Conservation (phyloP, 2,329 filamentous ascomycete species). For the Botrytis aclada region DNA sequence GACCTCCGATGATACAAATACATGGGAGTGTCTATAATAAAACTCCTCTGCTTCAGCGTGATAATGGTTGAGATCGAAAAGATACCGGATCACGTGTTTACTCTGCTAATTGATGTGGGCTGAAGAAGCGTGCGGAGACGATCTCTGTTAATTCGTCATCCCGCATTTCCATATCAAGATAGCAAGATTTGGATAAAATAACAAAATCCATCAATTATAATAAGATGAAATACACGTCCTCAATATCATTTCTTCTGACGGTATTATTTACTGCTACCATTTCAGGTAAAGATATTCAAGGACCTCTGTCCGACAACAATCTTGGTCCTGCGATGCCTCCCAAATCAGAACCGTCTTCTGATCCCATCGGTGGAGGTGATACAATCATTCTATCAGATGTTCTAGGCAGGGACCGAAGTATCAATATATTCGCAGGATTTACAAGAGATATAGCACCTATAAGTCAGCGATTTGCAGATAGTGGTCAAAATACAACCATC, state of each 20-base stretch:
- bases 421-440: conserved; percentile 82
- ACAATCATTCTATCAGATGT: conserved; percentile 77
- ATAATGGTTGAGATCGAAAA: neutral
- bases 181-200: neutral
- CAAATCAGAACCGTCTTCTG: conserved; percentile 26
- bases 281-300: conserved; percentile 20
- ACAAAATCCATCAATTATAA: neutral
- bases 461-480: conserved; percentile 64
- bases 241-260: conserved; percentile 22
- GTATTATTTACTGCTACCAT: conserved; percentile 20
- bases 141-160: conserved; percentile 12
- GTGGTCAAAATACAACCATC: conserved; percentile 70
- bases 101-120: neutral
- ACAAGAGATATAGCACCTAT: conserved; percentile 72
- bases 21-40: neutral
- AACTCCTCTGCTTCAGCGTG: neutral
- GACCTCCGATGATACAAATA: neutral
- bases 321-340: conserved; percentile 33
- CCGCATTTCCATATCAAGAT: conserved; percentile 10
- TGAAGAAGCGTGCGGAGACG: neutral
- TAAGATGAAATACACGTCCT: conserved; percentile 14
- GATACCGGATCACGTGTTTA: neutral
- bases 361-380: conserved; percentile 36
- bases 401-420: conserved; percentile 71
- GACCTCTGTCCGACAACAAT: conserved; percentile 26